Base-by-base conservation (phyloP, 1,284 basidiomycete genomes). In the Sphagnurus paluster region DNA sequence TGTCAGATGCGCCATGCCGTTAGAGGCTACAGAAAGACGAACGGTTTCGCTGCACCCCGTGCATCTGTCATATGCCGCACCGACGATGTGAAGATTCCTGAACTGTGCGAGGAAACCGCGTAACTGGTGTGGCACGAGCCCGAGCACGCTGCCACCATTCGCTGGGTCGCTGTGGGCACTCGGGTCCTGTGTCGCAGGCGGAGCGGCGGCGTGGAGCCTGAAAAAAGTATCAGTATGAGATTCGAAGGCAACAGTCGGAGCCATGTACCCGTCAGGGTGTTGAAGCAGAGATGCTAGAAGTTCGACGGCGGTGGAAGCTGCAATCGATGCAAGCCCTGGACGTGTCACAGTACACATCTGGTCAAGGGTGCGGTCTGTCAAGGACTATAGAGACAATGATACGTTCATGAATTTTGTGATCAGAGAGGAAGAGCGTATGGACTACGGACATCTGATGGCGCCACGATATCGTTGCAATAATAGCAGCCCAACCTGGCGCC, bases 271-370 rank as follows among this genome's bases (percentile, higher is more conserved):
- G 16, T 84, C 74, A 0, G 92, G 90, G 70, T 98, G 95, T 60
- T 98, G 95, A 16, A 98, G 56, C 0, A 97, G 68, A 0, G 93
- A 92, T 0, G 93, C 86, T 26, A 99, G 79, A 5, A 99, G 72
- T 61, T 99, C 97, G 0, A 98, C 95, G 0, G 93, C 93, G 0
- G 87, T 90, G 0, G 94, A 87, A 0, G 90, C 84, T 0, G 96
- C 96, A 33, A 98, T 94, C 0, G 92, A 83, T 0, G 95, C 97
- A 0, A 98, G 75, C 0, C 96, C 96, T 0, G 97, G 96, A n/a
- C 97, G 74, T 0, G 96, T 98, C 10, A 99, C 97, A 0, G 97
- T 99, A 62, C 97, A 99, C 96, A 98, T 98, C 64, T 99, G 96
- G 64, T 99, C 97, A 20, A 99, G 77, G 1, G 95, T 98, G 26